Evolutionary conservation across 495 filamentous ascomycete species (phyloP), one percentile per base, ranked within the genome.

Genomic region (Talaromyces thailandensis): DNA sequence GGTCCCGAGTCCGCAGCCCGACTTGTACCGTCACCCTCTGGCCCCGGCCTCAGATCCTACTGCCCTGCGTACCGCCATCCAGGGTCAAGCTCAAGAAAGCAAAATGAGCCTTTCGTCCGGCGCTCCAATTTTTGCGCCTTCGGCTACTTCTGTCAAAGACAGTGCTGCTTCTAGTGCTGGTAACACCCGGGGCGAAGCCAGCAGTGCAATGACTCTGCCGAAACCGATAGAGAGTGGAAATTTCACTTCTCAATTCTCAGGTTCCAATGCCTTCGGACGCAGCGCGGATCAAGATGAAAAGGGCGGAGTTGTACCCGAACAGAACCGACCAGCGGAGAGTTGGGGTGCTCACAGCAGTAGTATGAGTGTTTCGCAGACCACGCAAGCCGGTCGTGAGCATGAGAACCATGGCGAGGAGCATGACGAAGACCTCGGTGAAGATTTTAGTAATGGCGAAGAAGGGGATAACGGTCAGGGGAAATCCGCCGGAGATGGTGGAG

Each of bases 401-500:
- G 21, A 53, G 56, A 62, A 55, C 26, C 25, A 62, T 35, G 71
- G 86, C 63, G 84, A 83, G 58, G 80, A 82, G 43, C 81, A 84
- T 23, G 81, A 82, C 12, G 81, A 84, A 24, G 76, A 79, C 31
- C 50, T 81, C 7, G 79, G 79, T 31, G 81, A 72, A 12, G 79
- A 80, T 16, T 69, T 63, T 5, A 71, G 72, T n/a, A 63, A 66
- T 7, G 77, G 72, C 12, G 79, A 81, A 32, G 64, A 67, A 1
- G 69, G 72, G n/a, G 68, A 75, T n/a, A 77, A 21, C 28, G 59
- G 43, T 6, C 37, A 77, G 51, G 77, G 81, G 14, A 85, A 86
- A 64, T 88, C 86, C 25, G 84, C 84, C 11, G 86, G 86, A 12
- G 89, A 91, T 73, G 77, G 86, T 62, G 82, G 86, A 21, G 88